These are phyloP conservation scores for Luffa aegyptiaca DNA, from an alignment of 306 rosid species.

Conservation along the genomic window DNA sequence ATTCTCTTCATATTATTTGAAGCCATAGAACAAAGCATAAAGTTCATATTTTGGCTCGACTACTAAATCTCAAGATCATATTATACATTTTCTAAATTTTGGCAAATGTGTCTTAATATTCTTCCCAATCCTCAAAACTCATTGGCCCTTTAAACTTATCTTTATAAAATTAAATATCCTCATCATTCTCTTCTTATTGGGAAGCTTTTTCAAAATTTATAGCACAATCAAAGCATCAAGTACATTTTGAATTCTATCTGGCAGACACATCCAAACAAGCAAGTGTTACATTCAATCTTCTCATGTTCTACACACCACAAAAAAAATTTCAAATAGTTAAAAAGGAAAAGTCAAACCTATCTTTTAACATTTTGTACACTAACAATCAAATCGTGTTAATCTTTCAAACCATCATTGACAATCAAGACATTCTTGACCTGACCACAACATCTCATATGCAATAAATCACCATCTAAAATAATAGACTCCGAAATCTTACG, in stretches of 20 bases:
- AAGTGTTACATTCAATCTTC: background rate
- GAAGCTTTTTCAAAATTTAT: background rate
- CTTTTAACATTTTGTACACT: background rate
- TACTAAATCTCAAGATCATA: too few species aligned
- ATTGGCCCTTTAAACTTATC: too few species aligned
- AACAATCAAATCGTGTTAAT: background rate
- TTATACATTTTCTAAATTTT: too few species aligned
- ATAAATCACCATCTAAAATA: background rate
- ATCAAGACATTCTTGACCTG: background rate
- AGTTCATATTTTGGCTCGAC: too few species aligned
- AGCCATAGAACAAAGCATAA: too few species aligned
- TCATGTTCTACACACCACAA: background rate
- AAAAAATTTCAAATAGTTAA: background rate
- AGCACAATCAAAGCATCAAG: background rate
- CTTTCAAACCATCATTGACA: background rate
- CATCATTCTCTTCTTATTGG: background rate
- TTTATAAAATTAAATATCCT: too few species aligned
- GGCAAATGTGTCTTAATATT: too few species aligned
- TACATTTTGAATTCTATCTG: background rate
- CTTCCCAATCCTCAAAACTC: too few species aligned
- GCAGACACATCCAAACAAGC: background rate
- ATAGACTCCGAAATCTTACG: background rate
- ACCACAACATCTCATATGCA: background rate
- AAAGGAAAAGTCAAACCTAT: background rate
- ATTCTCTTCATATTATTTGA: too few species aligned